Conservation (phyloP, 495 filamentous ascomycete species). For the Hypoxylon crocopeplum region DNA sequence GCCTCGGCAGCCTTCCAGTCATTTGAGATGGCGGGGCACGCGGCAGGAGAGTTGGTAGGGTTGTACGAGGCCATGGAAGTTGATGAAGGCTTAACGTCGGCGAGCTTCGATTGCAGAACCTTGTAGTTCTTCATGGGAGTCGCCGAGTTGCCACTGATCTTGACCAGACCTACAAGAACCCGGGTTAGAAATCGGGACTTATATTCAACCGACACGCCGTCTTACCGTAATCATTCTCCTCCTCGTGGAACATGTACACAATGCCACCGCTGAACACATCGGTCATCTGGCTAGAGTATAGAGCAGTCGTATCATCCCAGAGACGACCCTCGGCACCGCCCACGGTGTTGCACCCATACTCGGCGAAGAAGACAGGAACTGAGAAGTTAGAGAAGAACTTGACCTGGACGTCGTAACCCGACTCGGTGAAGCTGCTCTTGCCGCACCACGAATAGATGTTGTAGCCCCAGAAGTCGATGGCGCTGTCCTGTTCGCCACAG, state of each 20-base stretch:
- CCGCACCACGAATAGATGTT: slow-evolving; percentile 99
- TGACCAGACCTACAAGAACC: slow-evolving; percentile 65
- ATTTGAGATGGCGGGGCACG: slow-evolving; percentile 70
- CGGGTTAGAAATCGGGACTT: slow-evolving; percentile 1
- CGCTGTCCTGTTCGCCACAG: slow-evolving; percentile 69
- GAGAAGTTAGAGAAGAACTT: slow-evolving; percentile 85
- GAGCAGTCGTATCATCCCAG: slow-evolving; percentile 85
- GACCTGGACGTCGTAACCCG: slow-evolving; percentile 80
- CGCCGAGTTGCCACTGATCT: slow-evolving; percentile 62
- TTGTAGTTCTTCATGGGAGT: slow-evolving; percentile 75
- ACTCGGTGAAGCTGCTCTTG: slow-evolving; percentile 70
- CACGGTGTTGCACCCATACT: slow-evolving; percentile 89
- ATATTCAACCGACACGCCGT: too few species aligned
- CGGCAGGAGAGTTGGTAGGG: slow-evolving; percentile 76
- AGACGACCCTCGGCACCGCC: slow-evolving; percentile 67
- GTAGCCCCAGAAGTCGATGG: slow-evolving; percentile 97
- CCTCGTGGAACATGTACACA: slow-evolving; percentile 97
- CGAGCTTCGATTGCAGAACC: slow-evolving; percentile 73
- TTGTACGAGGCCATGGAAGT: slow-evolving; percentile 71
- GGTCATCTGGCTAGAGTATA: slow-evolving; percentile 84
- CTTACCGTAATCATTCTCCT: slow-evolving; percentile 84
- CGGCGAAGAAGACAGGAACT: slow-evolving; percentile 94
- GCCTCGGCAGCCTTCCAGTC: slow-evolving; percentile 72
- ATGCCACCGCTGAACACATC: slow-evolving; percentile 90
- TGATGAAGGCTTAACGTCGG: slow-evolving; percentile 68